Percentiles rank a stretch among this genome's conserved stretches.
These are phyloP conservation scores for Xanthoconium stramineum DNA, from an alignment of 768 basidiomycete species.

Conservation along the genomic window DNA sequence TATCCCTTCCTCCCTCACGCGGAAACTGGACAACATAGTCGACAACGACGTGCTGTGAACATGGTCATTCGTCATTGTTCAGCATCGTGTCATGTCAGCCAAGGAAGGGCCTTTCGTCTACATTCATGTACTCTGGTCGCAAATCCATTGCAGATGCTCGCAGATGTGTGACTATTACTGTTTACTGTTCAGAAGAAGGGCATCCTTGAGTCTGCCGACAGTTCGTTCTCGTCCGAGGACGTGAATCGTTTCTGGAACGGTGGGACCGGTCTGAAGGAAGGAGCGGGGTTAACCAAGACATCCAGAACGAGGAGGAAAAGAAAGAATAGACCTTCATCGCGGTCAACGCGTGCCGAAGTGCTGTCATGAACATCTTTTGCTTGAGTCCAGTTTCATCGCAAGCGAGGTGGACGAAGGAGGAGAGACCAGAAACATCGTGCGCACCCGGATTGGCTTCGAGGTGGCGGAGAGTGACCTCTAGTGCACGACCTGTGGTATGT, in stretches of 20 bases:
- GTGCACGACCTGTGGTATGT: slow-evolving; percentile 1
- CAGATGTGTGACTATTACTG: background rate
- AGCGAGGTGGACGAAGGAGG: slow-evolving; percentile 42
- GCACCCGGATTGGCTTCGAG: slow-evolving; percentile 2
- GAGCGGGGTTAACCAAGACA: background rate
- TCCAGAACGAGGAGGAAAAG: background rate
- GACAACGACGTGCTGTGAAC: slow-evolving; percentile 79
- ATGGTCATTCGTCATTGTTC: background rate
- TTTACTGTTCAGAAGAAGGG: slow-evolving; percentile 1
- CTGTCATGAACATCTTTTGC: slow-evolving; percentile 62
- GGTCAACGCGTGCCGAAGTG: slow-evolving; percentile 73
- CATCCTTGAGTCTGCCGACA: slow-evolving; percentile 16
- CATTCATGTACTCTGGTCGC: background rate
- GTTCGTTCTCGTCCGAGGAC: slow-evolving; percentile 35
- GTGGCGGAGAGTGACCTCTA: slow-evolving; percentile 2
- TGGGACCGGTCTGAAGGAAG: slow-evolving; percentile 39
- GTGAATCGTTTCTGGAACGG: slow-evolving; percentile 37
- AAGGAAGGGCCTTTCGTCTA: background rate
- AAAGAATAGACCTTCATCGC: slow-evolving; percentile 63
- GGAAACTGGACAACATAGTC: slow-evolving; percentile 81
- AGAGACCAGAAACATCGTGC: slow-evolving; percentile 24
- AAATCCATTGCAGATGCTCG: background rate
- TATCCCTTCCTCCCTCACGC: slow-evolving; percentile 54
- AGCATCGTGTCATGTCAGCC: too few species aligned
- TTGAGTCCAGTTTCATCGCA: slow-evolving; percentile 38